These are phyloP conservation scores for Ilex asprella DNA, from an alignment of 257 asterid species.

Conservation along the genomic window DNA sequence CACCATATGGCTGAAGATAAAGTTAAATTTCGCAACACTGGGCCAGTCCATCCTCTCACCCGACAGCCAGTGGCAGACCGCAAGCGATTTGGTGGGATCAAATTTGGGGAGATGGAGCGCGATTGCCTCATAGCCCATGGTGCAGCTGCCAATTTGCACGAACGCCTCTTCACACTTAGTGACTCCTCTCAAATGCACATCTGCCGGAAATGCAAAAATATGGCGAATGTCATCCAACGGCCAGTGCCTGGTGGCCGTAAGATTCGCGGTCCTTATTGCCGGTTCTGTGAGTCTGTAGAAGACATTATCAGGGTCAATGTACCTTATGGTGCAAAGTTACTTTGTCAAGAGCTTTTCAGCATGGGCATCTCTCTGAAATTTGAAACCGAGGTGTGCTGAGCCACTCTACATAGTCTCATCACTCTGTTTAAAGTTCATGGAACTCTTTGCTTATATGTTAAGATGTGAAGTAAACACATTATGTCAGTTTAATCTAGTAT, in stretches of 20 bases:
- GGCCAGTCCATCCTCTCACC: constrained; percentile 94
- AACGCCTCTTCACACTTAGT: constrained; percentile 86
- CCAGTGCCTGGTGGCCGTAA: constrained; percentile 55
- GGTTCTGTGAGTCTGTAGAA: constrained; percentile 70
- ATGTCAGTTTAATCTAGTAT: too few relatives aligned
- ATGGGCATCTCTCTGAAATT: constrained; percentile 83
- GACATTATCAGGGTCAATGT: constrained; percentile 70
- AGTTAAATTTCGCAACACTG: constrained; percentile 77
- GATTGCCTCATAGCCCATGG: constrained; percentile 96
- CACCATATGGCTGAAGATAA: constrained; percentile 96
- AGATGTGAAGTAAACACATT: too few relatives aligned
- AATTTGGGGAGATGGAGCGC: constrained; percentile 94
- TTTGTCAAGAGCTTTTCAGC: constrained; percentile 86
- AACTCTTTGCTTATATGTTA: too few relatives aligned
- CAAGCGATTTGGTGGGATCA: constrained; percentile 87
- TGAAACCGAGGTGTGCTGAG: constrained; percentile 70
- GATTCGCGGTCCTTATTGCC: constrained; percentile 79
- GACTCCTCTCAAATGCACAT: constrained; percentile 84
- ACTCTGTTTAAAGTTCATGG: too few relatives aligned
- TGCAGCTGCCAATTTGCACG: constrained; percentile 81
- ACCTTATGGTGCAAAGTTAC: constrained; percentile 89
- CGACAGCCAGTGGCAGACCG: constrained; percentile 97
- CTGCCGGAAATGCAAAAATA: constrained; percentile 62
- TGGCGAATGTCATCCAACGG: constrained; percentile 78
- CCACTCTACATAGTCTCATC: background rate